phyloP scores from a whole-genome alignment of 768 basidiomycete species.

The Hebeloma cylindrosporum region DNA sequence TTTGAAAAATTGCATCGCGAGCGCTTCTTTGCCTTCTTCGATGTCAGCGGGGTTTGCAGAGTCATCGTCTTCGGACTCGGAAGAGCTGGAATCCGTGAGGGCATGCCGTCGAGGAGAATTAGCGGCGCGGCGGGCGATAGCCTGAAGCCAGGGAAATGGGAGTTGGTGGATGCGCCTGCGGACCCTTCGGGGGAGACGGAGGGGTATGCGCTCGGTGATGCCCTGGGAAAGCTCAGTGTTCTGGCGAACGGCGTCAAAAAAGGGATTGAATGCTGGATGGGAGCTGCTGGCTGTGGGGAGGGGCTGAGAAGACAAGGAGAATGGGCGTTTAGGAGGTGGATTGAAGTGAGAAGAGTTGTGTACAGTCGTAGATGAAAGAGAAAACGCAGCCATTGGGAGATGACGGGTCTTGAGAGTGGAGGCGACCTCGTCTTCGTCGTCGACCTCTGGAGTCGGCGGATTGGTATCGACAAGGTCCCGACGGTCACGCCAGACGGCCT shows the following conservation, averaged over 20 bases:
- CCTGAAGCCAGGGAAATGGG: constrained; percentile 76
- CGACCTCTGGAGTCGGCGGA: constrained; percentile 49
- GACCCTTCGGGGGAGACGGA: constrained; percentile 52
- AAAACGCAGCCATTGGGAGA: constrained; percentile 67
- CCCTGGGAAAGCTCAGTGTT: constrained; percentile 78
- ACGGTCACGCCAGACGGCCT: constrained; percentile 58
- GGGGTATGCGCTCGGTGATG: constrained; percentile 79
- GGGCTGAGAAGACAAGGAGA: constrained; percentile 14
- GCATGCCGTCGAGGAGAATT: constrained; percentile 21
- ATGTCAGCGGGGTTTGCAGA: constrained; percentile 35
- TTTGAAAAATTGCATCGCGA: constrained; percentile 92
- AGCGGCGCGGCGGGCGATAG: constrained; percentile 61
- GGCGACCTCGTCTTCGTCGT: constrained; percentile 44
- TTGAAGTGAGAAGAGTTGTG: constrained; percentile 30
- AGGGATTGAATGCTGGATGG: constrained; percentile 71
- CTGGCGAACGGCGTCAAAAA: constrained; percentile 92
- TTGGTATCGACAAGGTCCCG: constrained; percentile 52
- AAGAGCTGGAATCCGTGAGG: constrained; percentile 26
- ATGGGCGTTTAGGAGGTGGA: constrained; percentile 18
- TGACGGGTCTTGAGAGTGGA: constrained; percentile 52
- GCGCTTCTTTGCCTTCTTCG: constrained; percentile 71
- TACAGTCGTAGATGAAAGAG: constrained; percentile 44
- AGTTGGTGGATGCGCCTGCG: constrained; percentile 66
- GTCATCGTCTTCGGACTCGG: constrained; percentile 33
- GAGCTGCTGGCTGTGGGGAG: constrained; percentile 15